These are phyloP conservation scores for Wickerhamomyces alni DNA, from an alignment of 805 yeast species.

Conservation along the genomic window DNA sequence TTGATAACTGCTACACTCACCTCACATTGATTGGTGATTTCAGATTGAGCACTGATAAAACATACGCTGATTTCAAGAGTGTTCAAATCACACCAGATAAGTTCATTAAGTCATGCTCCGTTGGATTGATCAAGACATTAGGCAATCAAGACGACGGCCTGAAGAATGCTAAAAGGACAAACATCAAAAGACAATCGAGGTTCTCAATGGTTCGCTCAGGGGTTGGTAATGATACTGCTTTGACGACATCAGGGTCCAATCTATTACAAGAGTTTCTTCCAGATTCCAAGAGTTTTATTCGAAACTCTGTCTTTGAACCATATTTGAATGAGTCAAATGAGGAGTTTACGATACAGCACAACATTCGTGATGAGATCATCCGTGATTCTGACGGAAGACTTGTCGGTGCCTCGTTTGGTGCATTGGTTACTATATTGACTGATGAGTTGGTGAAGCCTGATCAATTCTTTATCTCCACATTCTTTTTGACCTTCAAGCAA, in stretches of 20 bases:
- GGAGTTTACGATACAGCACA: conserved; percentile 9
- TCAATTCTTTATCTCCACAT: conserved; percentile 63
- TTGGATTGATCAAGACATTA: conserved; percentile 45
- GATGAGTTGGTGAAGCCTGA: conserved; percentile 61
- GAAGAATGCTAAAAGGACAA: conserved; percentile 14
- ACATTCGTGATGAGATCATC: conserved; percentile 39
- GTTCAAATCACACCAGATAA: conserved; percentile 53
- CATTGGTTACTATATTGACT: conserved; percentile 58
- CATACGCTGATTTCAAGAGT: conserved; percentile 58
- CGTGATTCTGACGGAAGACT: conserved; percentile 46
- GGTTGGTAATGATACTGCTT: conserved; percentile 10
- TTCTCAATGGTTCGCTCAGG: conserved; percentile 31
- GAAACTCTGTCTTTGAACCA: conserved; percentile 32
- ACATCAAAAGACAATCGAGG: conserved; percentile 25
- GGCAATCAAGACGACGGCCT: conserved; percentile 24
- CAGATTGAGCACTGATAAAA: conserved; percentile 49
- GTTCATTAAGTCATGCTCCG: conserved; percentile 56
- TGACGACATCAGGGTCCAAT: conserved; percentile 26
- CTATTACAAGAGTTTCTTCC: conserved; percentile 28
- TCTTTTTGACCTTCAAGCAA: conserved; percentile 69
- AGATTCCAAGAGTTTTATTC: conserved; percentile 29
- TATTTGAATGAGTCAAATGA: conserved; percentile 25
- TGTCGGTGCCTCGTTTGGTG: conserved; percentile 67
- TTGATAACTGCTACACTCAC: conserved; percentile 44
- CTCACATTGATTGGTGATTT: conserved; percentile 62